phyloP scores from a whole-genome alignment of 164 flowering plant species.

The Macadamia integrifolia region DNA sequence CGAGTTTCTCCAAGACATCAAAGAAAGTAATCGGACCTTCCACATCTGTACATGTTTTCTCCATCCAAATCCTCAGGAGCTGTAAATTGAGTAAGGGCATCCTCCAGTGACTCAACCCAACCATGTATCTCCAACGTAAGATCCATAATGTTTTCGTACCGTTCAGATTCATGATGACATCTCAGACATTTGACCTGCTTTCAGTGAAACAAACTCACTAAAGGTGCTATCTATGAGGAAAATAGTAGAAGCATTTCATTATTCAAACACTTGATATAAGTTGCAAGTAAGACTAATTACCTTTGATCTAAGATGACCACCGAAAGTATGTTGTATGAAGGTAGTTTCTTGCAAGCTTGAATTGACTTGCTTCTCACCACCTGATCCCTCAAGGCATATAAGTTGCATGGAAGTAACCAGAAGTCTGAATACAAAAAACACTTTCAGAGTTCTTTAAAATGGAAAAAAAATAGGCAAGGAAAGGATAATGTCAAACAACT shows the following conservation, averaged over 20 bases:
- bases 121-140: slow-evolving; percentile 84
- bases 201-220: slow-evolving; percentile 2
- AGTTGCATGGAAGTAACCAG: slow-evolving; percentile 86
- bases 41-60: slow-evolving; percentile 89
- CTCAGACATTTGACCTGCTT: slow-evolving; percentile 69
- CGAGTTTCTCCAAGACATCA: neutral
- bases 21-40: slow-evolving; percentile 41
- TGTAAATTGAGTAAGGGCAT: slow-evolving; percentile 80
- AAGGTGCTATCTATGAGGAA: neutral
- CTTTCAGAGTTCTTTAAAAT: neutral
- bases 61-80: slow-evolving; percentile 81
- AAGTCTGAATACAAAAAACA: slow-evolving; percentile 39
- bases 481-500: slow-evolving; percentile 7
- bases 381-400: slow-evolving; percentile 64
- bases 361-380: slow-evolving; percentile 63
- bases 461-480: neutral
- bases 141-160: slow-evolving; percentile 87
- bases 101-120: slow-evolving; percentile 78
- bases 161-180: slow-evolving; percentile 70
- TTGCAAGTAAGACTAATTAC: slow-evolving; percentile 22
- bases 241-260: neutral
- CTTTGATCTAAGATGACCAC: slow-evolving; percentile 79
- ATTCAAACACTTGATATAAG: neutral
- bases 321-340: slow-evolving; percentile 76
- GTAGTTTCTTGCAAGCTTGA: slow-evolving; percentile 78